Percentiles rank a stretch among this genome's conserved stretches.
These are phyloP conservation scores for Cubamyces sp. DNA, from an alignment of 768 basidiomycete genomes.

Conservation along the genomic window DNA sequence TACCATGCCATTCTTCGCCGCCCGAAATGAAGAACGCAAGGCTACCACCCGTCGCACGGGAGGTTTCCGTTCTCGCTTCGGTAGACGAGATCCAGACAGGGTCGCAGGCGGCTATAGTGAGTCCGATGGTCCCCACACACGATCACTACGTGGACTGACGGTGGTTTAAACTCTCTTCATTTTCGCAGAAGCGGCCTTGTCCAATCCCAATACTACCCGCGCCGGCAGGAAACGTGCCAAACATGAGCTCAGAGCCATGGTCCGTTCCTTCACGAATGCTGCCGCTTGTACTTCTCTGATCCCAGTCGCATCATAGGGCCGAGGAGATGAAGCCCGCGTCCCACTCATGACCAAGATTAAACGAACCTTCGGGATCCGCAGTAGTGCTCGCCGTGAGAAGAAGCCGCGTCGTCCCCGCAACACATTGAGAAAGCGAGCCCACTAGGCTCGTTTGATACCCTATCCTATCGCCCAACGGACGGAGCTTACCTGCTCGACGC, in stretches of 20 bases:
- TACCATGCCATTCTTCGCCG: conserved; percentile 6
- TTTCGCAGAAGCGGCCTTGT: conserved; percentile 47
- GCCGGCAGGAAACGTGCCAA: conserved; percentile 51
- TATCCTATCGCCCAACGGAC: not conserved
- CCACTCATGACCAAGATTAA: conserved; percentile 56
- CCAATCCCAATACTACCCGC: conserved; percentile 55
- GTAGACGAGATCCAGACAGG: conserved; percentile 43
- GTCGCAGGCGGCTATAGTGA: conserved; percentile 55
- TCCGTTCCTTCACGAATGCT: conserved; percentile 31
- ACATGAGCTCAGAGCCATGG: conserved; percentile 50
- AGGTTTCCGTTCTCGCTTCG: conserved; percentile 22
- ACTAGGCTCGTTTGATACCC: not conserved
- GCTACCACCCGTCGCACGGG: conserved; percentile 16
- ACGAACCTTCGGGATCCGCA: conserved; percentile 54
- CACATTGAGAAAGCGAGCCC: not conserved
- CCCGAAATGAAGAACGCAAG: conserved; percentile 11
- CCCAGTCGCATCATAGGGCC: conserved; percentile 39
- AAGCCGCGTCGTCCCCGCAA: not conserved
- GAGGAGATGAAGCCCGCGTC: conserved; percentile 46
- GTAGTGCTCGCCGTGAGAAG: conserved; percentile 41
- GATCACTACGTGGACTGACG: not conserved
- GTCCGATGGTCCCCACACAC: conserved; percentile 21
- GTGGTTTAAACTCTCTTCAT: conserved; percentile 17
- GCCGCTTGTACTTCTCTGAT: not conserved
- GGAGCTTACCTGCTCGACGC: not conserved